These are phyloP conservation scores for Lentinula edodes DNA, from an alignment of 768 basidiomycete genomes.

Conservation along the genomic window DNA sequence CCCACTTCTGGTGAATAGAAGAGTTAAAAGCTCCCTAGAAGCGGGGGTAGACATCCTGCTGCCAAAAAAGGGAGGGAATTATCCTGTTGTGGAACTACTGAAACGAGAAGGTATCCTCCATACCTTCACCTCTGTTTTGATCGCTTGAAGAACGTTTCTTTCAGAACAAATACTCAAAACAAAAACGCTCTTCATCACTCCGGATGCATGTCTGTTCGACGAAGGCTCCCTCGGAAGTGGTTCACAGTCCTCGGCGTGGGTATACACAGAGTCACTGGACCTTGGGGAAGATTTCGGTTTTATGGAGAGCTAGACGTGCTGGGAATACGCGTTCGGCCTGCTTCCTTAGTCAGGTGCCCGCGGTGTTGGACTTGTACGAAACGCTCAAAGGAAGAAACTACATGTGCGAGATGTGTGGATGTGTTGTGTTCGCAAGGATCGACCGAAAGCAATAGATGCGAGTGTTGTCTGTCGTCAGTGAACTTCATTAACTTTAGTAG, in stretches of 20 bases:
- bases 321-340: conserved; percentile 55
- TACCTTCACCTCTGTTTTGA: background rate
- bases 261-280: conserved; percentile 35
- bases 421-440: no score
- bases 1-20: conserved; percentile 29
- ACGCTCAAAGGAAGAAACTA: conserved; percentile 31
- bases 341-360: conserved; percentile 69
- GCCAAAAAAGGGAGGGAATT: conserved; percentile 27
- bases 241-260: conserved; percentile 40
- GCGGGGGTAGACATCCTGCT: conserved; percentile 65
- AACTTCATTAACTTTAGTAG: no score
- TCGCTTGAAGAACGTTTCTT: background rate
- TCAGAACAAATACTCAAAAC: conserved; percentile 60
- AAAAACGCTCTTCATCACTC: conserved; percentile 80
- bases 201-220: conserved; percentile 53
- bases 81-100: conserved; percentile 23
- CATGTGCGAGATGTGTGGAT: conserved; percentile 62
- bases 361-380: conserved; percentile 86
- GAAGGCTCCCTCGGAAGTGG: conserved; percentile 30
- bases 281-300: conserved; percentile 38
- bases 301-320: conserved; percentile 24
- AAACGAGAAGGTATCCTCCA: conserved; percentile 37
- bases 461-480: no score
- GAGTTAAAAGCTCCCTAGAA: conserved; percentile 72
- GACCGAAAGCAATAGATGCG: no score